Percentiles rank a stretch among this genome's conserved stretches.
These are phyloP conservation scores for Diutina neorugosa DNA, from an alignment of 1,139 yeast species.

Conservation along the genomic window DNA sequence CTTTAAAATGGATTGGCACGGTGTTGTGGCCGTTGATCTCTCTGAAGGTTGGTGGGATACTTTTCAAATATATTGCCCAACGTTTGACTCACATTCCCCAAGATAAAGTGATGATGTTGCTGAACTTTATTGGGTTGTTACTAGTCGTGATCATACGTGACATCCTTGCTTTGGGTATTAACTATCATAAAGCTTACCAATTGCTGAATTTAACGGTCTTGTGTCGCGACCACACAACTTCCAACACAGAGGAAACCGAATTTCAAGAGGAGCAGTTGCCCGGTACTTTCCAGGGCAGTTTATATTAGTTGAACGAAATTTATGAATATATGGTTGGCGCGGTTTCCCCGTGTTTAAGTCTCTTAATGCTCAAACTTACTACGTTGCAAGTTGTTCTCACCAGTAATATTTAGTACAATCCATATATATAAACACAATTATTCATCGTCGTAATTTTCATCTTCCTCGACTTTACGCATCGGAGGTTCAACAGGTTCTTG, in stretches of 20 bases:
- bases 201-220: slow-evolving; percentile 7
- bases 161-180: slow-evolving; percentile 19
- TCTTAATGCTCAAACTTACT: neutral
- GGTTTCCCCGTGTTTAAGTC: too few relatives aligned
- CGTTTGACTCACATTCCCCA: slow-evolving; percentile 16
- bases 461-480: slow-evolving; percentile 69
- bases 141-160: slow-evolving; percentile 29
- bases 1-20: slow-evolving; percentile 22
- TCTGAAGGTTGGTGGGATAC: slow-evolving; percentile 20
- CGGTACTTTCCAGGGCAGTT: neutral
- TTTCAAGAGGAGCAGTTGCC: neutral
- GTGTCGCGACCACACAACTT: neutral
- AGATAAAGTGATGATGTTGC: slow-evolving; percentile 27
- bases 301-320: too few relatives aligned
- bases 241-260: neutral
- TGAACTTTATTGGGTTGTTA: slow-evolving; percentile 33
- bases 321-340: too few relatives aligned
- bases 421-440: slow-evolving; percentile 10
- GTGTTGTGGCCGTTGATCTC: slow-evolving; percentile 30
- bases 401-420: neutral
- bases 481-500: slow-evolving; percentile 44
- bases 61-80: slow-evolving; percentile 9
- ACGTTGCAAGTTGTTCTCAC: too few relatives aligned
- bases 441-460: slow-evolving; percentile 74
- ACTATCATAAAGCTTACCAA: slow-evolving; percentile 19